phyloP scores from a whole-genome alignment of 192 early-diverging fungal species.

The Rhizophagus prolifer region DNA sequence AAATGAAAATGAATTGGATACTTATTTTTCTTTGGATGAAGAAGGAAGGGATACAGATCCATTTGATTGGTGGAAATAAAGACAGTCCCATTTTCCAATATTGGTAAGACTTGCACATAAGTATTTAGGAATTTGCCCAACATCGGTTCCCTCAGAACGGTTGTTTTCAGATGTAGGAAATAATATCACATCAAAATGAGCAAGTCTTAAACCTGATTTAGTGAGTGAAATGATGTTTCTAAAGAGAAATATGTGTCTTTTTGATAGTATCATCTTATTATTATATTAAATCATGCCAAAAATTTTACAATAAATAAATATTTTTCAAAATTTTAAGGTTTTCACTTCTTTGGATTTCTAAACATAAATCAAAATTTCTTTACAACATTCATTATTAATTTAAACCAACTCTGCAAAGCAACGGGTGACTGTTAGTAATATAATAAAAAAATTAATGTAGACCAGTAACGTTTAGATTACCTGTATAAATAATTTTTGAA shows the following conservation, averaged over 20 bases:
- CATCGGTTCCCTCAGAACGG: not conserved
- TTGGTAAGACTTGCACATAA: not conserved
- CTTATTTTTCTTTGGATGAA: not conserved
- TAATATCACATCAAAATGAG: not conserved
- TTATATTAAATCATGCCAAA: not conserved
- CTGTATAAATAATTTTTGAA: no score
- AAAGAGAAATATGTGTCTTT: not conserved
- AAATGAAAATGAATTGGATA: not conserved
- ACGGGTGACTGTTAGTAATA: no score
- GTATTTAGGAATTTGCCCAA: not conserved
- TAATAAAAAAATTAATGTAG: no score
- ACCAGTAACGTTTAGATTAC: no score
- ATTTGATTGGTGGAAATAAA: no score
- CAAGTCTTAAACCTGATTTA: not conserved
- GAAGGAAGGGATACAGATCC: not conserved
- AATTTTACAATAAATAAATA: no score
- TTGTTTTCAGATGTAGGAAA: slow-evolving; percentile 5
- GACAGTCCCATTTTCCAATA: not conserved
- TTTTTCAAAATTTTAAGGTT: no score
- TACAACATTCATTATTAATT: no score
- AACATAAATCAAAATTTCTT: no score
- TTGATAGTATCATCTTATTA: no score
- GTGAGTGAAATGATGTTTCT: slow-evolving; percentile 5
- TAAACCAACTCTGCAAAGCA: no score
- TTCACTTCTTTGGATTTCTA: no score